Evolutionary conservation across 2,329 filamentous ascomycete genomes (phyloP).

Genomic region (Xylaria sp.): DNA sequence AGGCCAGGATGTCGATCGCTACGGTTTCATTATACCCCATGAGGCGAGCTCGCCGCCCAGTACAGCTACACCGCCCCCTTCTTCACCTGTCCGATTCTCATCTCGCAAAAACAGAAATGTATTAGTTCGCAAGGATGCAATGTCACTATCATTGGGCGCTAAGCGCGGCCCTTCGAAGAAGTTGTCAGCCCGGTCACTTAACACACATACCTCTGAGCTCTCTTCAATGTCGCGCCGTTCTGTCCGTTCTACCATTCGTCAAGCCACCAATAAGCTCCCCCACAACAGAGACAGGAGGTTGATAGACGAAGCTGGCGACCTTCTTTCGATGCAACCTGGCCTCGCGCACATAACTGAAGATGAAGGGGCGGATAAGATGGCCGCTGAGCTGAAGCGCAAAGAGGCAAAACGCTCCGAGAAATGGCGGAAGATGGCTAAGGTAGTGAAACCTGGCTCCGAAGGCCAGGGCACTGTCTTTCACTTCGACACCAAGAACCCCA

Average conservation of each 20-base stretch:
- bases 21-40: constrained; percentile 71
- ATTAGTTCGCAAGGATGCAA: constrained; percentile 55
- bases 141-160: constrained; percentile 53
- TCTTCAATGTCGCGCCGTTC: constrained; percentile 64
- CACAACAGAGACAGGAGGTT: constrained; percentile 70
- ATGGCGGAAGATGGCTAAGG: constrained; percentile 74
- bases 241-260: constrained; percentile 65
- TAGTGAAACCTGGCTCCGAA: constrained; percentile 61
- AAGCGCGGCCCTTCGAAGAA: constrained; percentile 64
- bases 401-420: constrained; percentile 73
- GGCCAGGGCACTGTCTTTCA: constrained; percentile 73
- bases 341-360: constrained; percentile 67
- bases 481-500: constrained; percentile 84
- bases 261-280: constrained; percentile 69
- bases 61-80: constrained; percentile 54
- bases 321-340: constrained; percentile 70
- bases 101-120: constrained; percentile 59
- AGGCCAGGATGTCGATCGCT: constrained; percentile 71
- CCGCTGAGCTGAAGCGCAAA: constrained; percentile 69
- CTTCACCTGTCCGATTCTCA: constrained; percentile 57
- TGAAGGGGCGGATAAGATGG: constrained; percentile 62
- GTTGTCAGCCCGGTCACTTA: constrained; percentile 67
- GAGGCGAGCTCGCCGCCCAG: constrained; percentile 51
- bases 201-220: constrained; percentile 66
- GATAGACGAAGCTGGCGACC: constrained; percentile 74